Percentiles rank a stretch among this genome's conserved stretches.
phyloP scores from a whole-genome alignment of 371 early-diverging fungal species.

The Lichtheimia hyalospora region DNA sequence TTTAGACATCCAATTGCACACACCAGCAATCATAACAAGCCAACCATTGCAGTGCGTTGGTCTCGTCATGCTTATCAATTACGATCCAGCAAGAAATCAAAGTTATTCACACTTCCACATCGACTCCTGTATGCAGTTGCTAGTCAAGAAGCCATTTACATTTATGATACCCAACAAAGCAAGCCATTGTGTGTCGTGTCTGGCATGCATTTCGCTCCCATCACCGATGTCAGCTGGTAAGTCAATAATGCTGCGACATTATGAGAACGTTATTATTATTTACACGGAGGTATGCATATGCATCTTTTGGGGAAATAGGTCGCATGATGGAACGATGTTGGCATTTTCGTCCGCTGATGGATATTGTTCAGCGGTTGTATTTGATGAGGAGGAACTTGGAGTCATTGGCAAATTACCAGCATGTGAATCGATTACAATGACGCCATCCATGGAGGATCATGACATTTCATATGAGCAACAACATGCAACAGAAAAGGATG shows the following conservation, averaged over 20 bases:
- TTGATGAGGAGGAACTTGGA: constrained; percentile 66
- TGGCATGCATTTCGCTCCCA: constrained; percentile 87
- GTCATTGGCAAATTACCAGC: constrained; percentile 23
- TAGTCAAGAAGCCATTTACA: constrained; percentile 78
- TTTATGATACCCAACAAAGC: constrained; percentile 85
- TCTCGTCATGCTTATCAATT: constrained; percentile 58
- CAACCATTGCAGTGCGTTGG: constrained; percentile 81
- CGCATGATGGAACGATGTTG: constrained; percentile 71
- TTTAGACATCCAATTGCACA: constrained; percentile 66
- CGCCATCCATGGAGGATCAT: neutral
- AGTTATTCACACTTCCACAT: constrained; percentile 62
- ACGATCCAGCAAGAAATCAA: constrained; percentile 21
- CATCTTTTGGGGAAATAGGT: constrained; percentile 38
- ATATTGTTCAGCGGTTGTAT: constrained; percentile 82
- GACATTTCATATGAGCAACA: neutral
- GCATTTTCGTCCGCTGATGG: constrained; percentile 88
- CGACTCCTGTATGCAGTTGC: constrained; percentile 87
- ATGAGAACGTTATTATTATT: neutral
- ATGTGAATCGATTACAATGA: constrained; percentile 1
- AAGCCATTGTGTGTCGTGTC: constrained; percentile 72
- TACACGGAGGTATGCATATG: neutral
- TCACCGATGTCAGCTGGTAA: constrained; percentile 89
- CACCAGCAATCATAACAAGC: constrained; percentile 73
- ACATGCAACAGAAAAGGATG: constrained; percentile 7
- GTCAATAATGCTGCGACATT: neutral